Evolutionary conservation across 2,329 filamentous ascomycete species (phyloP), one percentile per base, ranked within the genome.

Genomic region (Teratosphaeria zuluensis): DNA sequence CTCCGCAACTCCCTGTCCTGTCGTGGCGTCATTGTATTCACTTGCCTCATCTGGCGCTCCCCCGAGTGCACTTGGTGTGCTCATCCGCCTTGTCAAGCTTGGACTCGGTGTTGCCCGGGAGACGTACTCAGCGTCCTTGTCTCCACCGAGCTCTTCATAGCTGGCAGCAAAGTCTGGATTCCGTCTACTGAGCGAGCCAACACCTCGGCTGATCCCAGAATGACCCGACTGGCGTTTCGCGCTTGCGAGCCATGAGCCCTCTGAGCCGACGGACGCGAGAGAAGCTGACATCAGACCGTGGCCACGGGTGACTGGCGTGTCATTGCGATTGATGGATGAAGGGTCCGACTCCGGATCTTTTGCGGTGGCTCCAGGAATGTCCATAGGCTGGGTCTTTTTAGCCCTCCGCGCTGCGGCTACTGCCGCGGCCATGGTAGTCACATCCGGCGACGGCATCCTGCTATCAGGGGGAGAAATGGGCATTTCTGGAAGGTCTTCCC

Each of bases 221-320:
- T 69, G 75, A 68, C 69, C 74, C 63, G 77, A 80, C 58, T 71
- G 73, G 52, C 75, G 74, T 71, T 80, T 75, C 65, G 79, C 72
- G 16, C 92, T 91, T 1, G 69, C 69, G 52, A 99, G 84, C 94
- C 94, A 99, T 0, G 92, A 96, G 4, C 84, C 94, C 76, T 99
- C 94, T 0, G 92, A 96, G 69, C 96, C 94, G 60, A 97, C 90
- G 0, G 92, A 96, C 1, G 91, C 94, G 19, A 97, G 80, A 0
- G 92, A 97, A 72, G 92, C 87, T 32, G 91, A 90, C 69, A 91
- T 74, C 35, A 66, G 55, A 4, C 59, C 63, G 35, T 64, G 62
- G n/a, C 51, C 59, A 12, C 63, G 63, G 53, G 66, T 35, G 53
- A 67, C 69, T 0, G 76, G 75, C 9, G 76, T 78, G 54, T 78